Conservation (phyloP, 768 basidiomycete genomes). For the Leccinum variicolor region DNA sequence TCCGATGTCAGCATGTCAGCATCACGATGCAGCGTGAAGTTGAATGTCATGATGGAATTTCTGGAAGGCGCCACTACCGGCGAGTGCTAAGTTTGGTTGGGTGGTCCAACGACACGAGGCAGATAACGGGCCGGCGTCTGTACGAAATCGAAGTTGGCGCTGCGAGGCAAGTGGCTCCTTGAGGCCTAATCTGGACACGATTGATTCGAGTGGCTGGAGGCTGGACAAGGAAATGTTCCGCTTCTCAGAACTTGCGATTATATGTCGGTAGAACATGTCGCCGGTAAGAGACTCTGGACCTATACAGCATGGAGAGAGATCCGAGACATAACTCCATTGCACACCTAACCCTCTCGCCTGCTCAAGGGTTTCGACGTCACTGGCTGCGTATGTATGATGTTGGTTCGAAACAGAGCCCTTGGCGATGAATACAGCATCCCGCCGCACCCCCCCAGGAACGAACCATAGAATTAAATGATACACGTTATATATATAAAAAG, state of each 20-base stretch:
- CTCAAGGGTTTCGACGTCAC: background rate
- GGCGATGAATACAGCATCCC: conserved; percentile 16
- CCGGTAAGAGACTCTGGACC: conserved; percentile 3
- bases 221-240: background rate
- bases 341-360: background rate
- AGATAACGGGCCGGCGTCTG: conserved; percentile 29
- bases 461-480: background rate
- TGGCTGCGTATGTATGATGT: background rate
- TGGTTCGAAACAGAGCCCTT: background rate
- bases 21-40: background rate
- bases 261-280: conserved; percentile 1
- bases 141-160: conserved; percentile 16
- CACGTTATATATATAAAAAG: background rate
- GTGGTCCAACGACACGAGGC: conserved; percentile 20
- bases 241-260: conserved; percentile 6
- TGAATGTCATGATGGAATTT: background rate
- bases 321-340: background rate
- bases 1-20: background rate
- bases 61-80: background rate
- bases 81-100: background rate
- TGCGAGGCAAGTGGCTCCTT: conserved; percentile 12
- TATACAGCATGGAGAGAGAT: background rate
- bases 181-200: conserved; percentile 8
- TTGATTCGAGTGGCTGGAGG: background rate
- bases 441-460: conserved; percentile 10